phyloP scores from a whole-genome alignment of 2,329 filamentous ascomycete genomes.

The Colletotrichum echinochloae region DNA sequence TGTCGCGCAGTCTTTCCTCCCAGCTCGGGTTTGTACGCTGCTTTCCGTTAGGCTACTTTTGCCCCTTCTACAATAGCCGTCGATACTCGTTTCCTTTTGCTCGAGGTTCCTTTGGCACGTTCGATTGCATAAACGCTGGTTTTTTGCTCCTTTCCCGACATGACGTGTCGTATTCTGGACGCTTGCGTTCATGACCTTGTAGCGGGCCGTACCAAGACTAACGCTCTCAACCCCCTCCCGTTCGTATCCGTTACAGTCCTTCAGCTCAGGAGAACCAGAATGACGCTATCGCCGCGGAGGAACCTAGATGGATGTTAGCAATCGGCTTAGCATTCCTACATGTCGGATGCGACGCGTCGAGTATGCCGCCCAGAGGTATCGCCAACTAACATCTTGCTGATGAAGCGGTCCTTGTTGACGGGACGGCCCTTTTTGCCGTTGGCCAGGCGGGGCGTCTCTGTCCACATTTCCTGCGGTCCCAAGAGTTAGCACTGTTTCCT shows the following conservation, averaged over 20 bases:
- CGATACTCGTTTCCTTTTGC: background rate
- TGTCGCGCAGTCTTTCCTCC: constrained; percentile 21
- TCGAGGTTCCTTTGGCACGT: background rate
- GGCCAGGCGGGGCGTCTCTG: constrained; percentile 85
- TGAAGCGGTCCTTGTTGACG: constrained; percentile 98
- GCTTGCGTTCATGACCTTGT: constrained; percentile 9
- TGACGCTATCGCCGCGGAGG: constrained; percentile 87
- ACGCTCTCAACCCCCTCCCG: constrained; percentile 24
- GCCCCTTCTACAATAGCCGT: background rate
- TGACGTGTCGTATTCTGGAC: constrained; percentile 2
- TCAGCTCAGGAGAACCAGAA: constrained; percentile 84
- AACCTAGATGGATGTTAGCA: constrained; percentile 67
- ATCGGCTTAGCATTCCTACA: background rate
- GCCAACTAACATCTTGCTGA: constrained; percentile 90
- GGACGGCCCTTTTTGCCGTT: constrained; percentile 89
- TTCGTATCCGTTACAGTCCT: constrained; percentile 15
- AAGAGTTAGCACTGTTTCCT: constrained; percentile 12
- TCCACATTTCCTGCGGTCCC: constrained; percentile 87
- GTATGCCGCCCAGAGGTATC: constrained; percentile 12
- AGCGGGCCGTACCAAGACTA: constrained; percentile 20
- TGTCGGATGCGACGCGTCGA: constrained; percentile 17
- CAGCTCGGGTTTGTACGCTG: constrained; percentile 5
- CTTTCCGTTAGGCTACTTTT: constrained; percentile 3
- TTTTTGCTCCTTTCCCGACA: background rate
- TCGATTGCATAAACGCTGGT: background rate